Conservation (phyloP, 2,329 filamentous ascomycete species). For the Fusarium caatingaense region DNA sequence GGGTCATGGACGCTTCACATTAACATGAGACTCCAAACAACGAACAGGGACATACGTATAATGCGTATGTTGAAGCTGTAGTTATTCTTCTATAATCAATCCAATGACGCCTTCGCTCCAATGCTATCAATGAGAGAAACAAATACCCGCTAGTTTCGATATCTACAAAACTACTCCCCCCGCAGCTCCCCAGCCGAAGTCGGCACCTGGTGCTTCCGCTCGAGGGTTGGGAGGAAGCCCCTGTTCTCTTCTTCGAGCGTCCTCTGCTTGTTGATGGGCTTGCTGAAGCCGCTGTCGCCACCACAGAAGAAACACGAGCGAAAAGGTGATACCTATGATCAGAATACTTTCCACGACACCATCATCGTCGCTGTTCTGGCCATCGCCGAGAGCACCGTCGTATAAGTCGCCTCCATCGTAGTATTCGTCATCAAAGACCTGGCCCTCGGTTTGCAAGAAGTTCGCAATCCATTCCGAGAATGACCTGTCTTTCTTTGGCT, state of each 20-base stretch:
- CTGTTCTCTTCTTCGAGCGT: conserved; percentile 50
- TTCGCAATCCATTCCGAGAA: conserved; percentile 87
- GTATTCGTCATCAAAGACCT: conserved; percentile 73
- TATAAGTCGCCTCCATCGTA: conserved; percentile 64
- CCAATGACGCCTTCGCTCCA: conserved; percentile 47
- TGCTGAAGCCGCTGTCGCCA: conserved; percentile 80
- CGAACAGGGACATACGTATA: neutral
- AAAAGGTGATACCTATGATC: conserved; percentile 81
- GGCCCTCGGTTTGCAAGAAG: conserved; percentile 78
- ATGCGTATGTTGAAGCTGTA: neutral
- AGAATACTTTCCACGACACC: conserved; percentile 86
- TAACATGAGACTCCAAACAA: neutral
- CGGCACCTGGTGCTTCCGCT: conserved; percentile 42
- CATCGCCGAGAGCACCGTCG: conserved; percentile 66
- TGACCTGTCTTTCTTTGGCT: conserved; percentile 77
- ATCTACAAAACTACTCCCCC: conserved; percentile 51
- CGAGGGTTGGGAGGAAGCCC: conserved; percentile 44
- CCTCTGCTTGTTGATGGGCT: conserved; percentile 55
- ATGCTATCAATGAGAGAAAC: conserved; percentile 42
- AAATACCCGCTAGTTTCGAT: conserved; percentile 25
- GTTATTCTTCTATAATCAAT: conserved; percentile 31
- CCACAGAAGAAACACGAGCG: conserved; percentile 82
- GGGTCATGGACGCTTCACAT: neutral
- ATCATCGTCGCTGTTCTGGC: conserved; percentile 74
- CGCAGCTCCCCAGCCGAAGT: conserved; percentile 54